Evolutionary conservation across 2,329 filamentous ascomycete genomes (phyloP).

Genomic region (Orbilia quercus): DNA sequence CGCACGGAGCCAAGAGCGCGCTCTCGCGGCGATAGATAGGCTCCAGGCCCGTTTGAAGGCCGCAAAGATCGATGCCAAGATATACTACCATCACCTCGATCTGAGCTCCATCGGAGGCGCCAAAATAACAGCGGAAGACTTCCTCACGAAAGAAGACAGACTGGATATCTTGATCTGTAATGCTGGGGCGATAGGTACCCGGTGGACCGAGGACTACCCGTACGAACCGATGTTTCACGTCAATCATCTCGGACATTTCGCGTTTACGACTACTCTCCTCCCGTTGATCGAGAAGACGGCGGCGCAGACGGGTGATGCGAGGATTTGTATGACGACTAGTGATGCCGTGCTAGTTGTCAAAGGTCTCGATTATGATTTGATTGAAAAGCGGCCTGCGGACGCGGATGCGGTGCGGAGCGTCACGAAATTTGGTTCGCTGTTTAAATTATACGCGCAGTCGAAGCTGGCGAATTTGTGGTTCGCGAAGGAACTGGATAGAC

Average conservation of each 20-base stretch:
- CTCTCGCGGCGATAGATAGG: conserved; percentile 63
- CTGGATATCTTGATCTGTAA: conserved; percentile 67
- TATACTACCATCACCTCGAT: conserved; percentile 65
- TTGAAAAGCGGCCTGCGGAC: conserved; percentile 24
- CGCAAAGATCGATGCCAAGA: conserved; percentile 28
- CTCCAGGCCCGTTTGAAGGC: conserved; percentile 57
- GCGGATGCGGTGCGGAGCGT: conserved; percentile 32
- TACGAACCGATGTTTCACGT: conserved; percentile 68
- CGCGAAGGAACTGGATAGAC: conserved; percentile 66
- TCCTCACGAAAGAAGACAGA: conserved; percentile 62
- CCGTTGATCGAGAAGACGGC: conserved; percentile 59
- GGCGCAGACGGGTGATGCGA: conserved; percentile 54
- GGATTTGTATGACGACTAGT: conserved; percentile 59
- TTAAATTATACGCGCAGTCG: conserved; percentile 64
- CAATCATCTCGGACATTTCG: conserved; percentile 67
- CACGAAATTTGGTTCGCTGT: conserved; percentile 59
- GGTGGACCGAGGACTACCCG: conserved; percentile 62
- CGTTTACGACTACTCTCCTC: conserved; percentile 63
- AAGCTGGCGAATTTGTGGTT: conserved; percentile 67
- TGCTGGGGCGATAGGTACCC: conserved; percentile 65
- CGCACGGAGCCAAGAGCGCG: conserved; percentile 60
- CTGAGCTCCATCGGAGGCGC: conserved; percentile 66
- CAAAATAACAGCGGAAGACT: conserved; percentile 63
- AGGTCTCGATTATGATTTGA: conserved; percentile 59
- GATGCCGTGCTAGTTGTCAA: conserved; percentile 61